Evolutionary conservation across 805 yeast species (phyloP), one percentile per base, ranked within the genome.

Genomic region (Candida koratica): DNA sequence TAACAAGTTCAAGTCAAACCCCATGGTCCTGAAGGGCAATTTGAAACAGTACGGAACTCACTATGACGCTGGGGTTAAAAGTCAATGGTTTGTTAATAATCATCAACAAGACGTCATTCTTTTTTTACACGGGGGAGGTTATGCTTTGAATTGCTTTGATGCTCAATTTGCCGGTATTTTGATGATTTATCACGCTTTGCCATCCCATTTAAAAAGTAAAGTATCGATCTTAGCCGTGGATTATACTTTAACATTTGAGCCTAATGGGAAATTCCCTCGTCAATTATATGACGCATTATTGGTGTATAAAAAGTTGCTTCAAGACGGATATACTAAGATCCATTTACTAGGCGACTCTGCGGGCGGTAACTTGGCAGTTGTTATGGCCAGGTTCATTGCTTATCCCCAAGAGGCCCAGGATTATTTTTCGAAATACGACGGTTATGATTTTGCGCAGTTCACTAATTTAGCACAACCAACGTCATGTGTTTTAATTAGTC

Each of bases 281-380:
- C 72, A 63, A 42, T 37, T 60, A 11, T 40, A 44, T 25, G 62
- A 67, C 29, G 46, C 62, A 20, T 49, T 51, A 20, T 51, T 44
- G 1, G 53, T 62, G 3, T 61, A 64, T 41, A 32, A 31, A 17
- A 38, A 37, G 13, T 45, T 60, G 15, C 36, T 53, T 17, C 29
- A 34, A 0, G 57, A 48, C 10, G 56, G 59, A 1, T 43, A 46
- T 34, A 36, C 45, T 11, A 62, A 64, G 31, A 49, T 67, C 12
- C 51, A 53, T 9, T 46, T 66, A 4, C 42, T 67, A 44, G 71
- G 72, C 3, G 72, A 67, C 43, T 64, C 70, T 1, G 71, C 71
- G 7, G 72, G 72, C 17, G 71, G 67, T 1, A 55, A 65, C 42
- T 53, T 67, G 41, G 46, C 56, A 3, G n/a, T 44, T 13, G 37